Conservation (phyloP, 805 yeast species). For the Myxozyma monticola region DNA sequence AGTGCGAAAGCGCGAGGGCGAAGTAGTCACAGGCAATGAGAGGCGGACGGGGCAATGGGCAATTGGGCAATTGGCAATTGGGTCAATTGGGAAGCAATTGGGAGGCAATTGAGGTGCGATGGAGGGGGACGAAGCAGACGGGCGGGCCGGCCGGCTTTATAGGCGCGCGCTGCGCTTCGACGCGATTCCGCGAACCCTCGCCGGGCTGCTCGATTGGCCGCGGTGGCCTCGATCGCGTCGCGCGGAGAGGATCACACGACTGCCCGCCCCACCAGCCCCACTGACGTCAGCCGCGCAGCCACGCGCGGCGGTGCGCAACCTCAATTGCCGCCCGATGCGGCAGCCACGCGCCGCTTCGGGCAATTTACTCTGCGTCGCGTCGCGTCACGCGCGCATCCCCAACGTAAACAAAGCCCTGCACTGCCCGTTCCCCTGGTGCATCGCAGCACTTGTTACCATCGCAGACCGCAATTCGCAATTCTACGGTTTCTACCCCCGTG, state of each 20-base stretch:
- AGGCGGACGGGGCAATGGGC: too few species aligned
- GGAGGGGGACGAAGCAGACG: background rate
- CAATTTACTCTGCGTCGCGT: too few species aligned
- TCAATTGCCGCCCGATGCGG: too few species aligned
- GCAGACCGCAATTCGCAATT: too few species aligned
- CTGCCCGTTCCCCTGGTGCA: too few species aligned
- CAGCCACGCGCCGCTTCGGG: too few species aligned
- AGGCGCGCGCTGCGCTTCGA: background rate
- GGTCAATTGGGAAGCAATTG: background rate
- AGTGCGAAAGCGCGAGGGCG: background rate
- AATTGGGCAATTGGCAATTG: background rate
- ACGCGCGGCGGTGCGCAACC: background rate
- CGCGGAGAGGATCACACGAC: constrained; percentile 12
- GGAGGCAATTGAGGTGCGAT: background rate
- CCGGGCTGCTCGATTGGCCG: background rate
- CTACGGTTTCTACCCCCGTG: too few species aligned
- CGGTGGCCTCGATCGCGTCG: background rate
- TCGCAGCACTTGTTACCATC: too few species aligned
- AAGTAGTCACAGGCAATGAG: background rate
- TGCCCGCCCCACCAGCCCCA: constrained; percentile 7
- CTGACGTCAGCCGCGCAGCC: constrained; percentile 1
- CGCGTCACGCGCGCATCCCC: too few species aligned
- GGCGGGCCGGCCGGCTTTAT: constrained; percentile 5
- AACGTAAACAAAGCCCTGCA: too few species aligned
- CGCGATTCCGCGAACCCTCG: constrained; percentile 10